Percentiles rank a stretch among this genome's conserved stretches.
These are phyloP conservation scores for Monascus ruber DNA, from an alignment of 2,329 filamentous ascomycete genomes.

Conservation along the genomic window DNA sequence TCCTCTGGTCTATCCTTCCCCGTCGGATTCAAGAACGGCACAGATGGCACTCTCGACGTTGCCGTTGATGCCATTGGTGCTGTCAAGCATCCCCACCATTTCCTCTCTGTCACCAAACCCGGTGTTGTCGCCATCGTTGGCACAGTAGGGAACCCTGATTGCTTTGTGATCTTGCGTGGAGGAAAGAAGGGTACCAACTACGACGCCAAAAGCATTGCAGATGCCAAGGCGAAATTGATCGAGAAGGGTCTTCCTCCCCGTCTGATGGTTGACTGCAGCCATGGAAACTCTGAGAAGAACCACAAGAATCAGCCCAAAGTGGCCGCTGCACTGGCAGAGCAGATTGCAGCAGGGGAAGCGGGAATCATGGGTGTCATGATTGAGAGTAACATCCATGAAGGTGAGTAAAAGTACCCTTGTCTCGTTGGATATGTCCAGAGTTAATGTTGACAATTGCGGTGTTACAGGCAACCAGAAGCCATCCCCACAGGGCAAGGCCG, in stretches of 20 bases:
- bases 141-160: slow-evolving; percentile 89
- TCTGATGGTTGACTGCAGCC: slow-evolving; percentile 96
- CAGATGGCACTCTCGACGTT: slow-evolving; percentile 77
- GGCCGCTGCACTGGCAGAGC: slow-evolving; percentile 65
- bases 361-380: slow-evolving; percentile 98
- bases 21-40: slow-evolving; percentile 99
- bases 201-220: slow-evolving; percentile 70
- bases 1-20: slow-evolving; percentile 92
- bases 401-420: slow-evolving; percentile 34
- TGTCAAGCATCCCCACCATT: slow-evolving; percentile 85
- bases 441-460: not conserved
- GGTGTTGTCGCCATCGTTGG: slow-evolving; percentile 91
- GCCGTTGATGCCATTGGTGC: slow-evolving; percentile 94
- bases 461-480: slow-evolving; percentile 71
- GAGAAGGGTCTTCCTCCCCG: slow-evolving; percentile 63
- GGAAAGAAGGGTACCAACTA: slow-evolving; percentile 92
- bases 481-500: slow-evolving; percentile 69
- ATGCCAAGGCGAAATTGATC: slow-evolving; percentile 66
- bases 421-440: not conserved
- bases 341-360: slow-evolving; percentile 73
- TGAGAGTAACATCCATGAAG: slow-evolving; percentile 93
- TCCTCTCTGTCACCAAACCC: slow-evolving; percentile 93
- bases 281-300: slow-evolving; percentile 91
- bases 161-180: slow-evolving; percentile 89
- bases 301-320: slow-evolving; percentile 97